Evolutionary conservation across 140 eudicot species (phyloP).

Genomic region (Senecio squalidus): DNA sequence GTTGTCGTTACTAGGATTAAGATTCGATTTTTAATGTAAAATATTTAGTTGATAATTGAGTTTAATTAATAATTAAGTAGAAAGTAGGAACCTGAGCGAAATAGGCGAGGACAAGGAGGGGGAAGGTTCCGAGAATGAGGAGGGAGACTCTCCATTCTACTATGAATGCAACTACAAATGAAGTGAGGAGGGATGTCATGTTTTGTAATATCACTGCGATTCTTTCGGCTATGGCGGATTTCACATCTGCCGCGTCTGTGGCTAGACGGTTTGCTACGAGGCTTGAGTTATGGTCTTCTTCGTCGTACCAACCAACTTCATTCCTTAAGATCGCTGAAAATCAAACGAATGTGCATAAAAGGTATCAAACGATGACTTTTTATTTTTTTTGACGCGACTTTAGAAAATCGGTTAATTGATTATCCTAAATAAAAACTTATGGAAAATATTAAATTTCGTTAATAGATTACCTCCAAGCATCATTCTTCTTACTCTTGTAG

Average conservation of each 20-base stretch:
- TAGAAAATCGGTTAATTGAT: too few species aligned
- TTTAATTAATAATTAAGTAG: not conserved
- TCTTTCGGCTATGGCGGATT: slow-evolving; percentile 93
- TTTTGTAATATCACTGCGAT: slow-evolving; percentile 91
- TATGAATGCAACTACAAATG: slow-evolving; percentile 94
- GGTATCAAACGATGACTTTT: too few species aligned
- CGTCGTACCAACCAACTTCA: slow-evolving; percentile 99
- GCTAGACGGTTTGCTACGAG: slow-evolving; percentile 88
- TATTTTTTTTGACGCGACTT: too few species aligned
- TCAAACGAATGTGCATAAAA: too few species aligned
- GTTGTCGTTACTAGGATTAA: slow-evolving; percentile 41
- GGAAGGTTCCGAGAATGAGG: slow-evolving; percentile 88
- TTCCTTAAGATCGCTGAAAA: slow-evolving; percentile 87
- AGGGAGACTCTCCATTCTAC: slow-evolving; percentile 98
- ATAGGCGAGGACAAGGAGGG: slow-evolving; percentile 93
- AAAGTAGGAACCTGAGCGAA: slow-evolving; percentile 77
- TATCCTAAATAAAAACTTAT: too few species aligned
- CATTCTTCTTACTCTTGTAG: slow-evolving; percentile 96
- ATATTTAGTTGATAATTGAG: slow-evolving; percentile 1
- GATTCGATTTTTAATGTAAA: slow-evolving; percentile 35
- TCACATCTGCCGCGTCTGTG: slow-evolving; percentile 96
- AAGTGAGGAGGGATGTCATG: slow-evolving; percentile 96
- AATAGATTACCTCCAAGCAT: slow-evolving; percentile 82
- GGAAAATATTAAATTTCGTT: too few species aligned
- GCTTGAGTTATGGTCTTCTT: slow-evolving; percentile 96